A percentile compares a stretch with the other conserved stretches of the same genome.
Conservation (phyloP, 2,329 filamentous ascomycete species). For the Huntiella moniliformis region DNA sequence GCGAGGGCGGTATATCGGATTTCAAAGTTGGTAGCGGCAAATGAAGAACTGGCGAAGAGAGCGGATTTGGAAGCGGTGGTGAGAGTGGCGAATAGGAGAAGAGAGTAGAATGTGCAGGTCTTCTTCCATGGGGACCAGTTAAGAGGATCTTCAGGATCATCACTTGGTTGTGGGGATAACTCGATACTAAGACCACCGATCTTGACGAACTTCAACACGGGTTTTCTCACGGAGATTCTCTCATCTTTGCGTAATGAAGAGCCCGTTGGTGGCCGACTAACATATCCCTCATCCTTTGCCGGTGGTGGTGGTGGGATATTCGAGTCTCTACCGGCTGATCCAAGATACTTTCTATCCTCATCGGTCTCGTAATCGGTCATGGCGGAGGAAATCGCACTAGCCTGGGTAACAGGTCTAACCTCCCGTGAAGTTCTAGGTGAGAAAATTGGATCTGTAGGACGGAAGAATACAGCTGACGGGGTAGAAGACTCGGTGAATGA, state of each 20-base stretch:
- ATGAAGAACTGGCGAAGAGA: constrained; percentile 28
- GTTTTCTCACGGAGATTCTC: not conserved
- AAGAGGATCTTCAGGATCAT: constrained; percentile 34
- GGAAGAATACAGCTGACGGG: constrained; percentile 1
- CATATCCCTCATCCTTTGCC: constrained; percentile 9
- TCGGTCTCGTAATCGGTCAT: not conserved
- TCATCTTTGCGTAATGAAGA: not conserved
- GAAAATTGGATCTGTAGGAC: not conserved
- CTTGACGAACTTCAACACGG: constrained; percentile 12
- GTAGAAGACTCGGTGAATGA: not conserved
- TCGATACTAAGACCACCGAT: constrained; percentile 21
- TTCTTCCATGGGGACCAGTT: constrained; percentile 40
- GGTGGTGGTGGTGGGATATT: constrained; percentile 9
- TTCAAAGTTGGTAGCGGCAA: constrained; percentile 24
- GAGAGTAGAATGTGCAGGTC: constrained; percentile 25
- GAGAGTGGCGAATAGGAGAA: constrained; percentile 29
- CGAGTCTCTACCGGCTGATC: not conserved
- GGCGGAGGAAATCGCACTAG: not conserved
- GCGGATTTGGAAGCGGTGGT: constrained; percentile 35
- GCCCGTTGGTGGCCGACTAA: constrained; percentile 1
- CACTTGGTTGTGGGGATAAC: constrained; percentile 35
- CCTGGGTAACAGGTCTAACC: no score
- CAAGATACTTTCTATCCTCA: not conserved
- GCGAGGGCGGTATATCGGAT: constrained; percentile 27
- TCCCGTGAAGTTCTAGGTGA: no score